phyloP scores from a whole-genome alignment of 2,329 filamentous ascomycete genomes.

The Fusarium succisae region DNA sequence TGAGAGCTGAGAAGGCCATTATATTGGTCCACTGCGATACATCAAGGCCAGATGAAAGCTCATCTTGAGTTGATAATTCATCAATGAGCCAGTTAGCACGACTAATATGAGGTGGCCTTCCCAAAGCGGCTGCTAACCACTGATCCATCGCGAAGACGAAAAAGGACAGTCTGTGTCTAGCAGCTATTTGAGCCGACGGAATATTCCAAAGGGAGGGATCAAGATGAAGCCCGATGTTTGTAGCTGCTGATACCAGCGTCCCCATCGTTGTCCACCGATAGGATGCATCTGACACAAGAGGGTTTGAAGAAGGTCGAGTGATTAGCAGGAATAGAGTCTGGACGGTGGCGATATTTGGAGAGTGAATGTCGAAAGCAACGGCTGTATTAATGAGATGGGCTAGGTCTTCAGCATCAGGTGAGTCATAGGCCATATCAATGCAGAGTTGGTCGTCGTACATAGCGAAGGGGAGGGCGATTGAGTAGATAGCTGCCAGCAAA shows the following conservation, averaged over 20 bases:
- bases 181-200: neutral
- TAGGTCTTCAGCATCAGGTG: neutral
- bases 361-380: neutral
- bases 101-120: neutral
- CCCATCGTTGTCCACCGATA: neutral
- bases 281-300: neutral
- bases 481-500: neutral
- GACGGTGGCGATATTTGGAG: neutral
- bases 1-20: neutral
- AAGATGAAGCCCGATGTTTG: neutral
- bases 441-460: conserved; percentile 6
- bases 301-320: neutral
- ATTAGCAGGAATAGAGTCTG: neutral
- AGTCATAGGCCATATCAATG: conserved; percentile 5
- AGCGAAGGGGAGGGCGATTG: neutral
- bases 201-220: neutral
- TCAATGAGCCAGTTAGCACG: neutral
- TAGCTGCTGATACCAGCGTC: neutral
- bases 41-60: neutral
- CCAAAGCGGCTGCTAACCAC: neutral
- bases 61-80: neutral
- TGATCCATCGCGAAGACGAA: neutral
- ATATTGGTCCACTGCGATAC: neutral
- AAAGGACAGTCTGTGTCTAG: neutral
- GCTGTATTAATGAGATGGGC: neutral